These are phyloP conservation scores for Diutina mesorugosa DNA, from an alignment of 1,139 yeast species.

Conservation along the genomic window DNA sequence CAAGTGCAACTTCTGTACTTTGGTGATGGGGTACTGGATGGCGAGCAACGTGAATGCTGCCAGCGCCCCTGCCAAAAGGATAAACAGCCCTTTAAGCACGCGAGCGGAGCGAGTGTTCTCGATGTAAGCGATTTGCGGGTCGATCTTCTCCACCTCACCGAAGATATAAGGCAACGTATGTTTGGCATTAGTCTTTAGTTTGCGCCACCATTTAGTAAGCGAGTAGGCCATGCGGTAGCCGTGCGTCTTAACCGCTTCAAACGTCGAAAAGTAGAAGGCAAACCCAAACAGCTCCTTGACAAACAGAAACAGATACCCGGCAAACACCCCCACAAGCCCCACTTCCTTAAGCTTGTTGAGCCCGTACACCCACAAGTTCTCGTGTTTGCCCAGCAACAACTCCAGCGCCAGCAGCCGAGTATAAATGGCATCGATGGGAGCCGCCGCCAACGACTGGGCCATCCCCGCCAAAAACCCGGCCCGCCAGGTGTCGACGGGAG, in stretches of 20 bases:
- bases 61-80: slow-evolving; percentile 77
- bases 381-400: slow-evolving; percentile 53
- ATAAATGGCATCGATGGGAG: slow-evolving; percentile 87
- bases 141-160: not conserved
- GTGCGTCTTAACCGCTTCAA: slow-evolving; percentile 69
- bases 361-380: slow-evolving; percentile 70
- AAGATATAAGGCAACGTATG: not conserved
- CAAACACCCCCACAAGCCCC: slow-evolving; percentile 78
- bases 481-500: slow-evolving; percentile 46
- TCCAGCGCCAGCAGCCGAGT: slow-evolving; percentile 72
- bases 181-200: slow-evolving; percentile 5
- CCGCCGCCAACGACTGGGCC: slow-evolving; percentile 81
- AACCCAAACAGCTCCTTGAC: slow-evolving; percentile 77
- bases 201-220: slow-evolving; percentile 39
- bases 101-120: slow-evolving; percentile 32
- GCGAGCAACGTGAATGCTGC: slow-evolving; percentile 71
- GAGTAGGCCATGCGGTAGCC: slow-evolving; percentile 46
- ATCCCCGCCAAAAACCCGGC: slow-evolving; percentile 85
- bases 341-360: slow-evolving; percentile 52
- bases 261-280: slow-evolving; percentile 75
- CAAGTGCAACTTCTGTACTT: slow-evolving; percentile 68
- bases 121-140: slow-evolving; percentile 11
- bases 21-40: slow-evolving; percentile 73
- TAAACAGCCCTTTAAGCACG: slow-evolving; percentile 54
- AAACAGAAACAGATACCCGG: slow-evolving; percentile 70